Conservation (phyloP, 306 rosid species). For the Dalbergia cochinchinensis region DNA sequence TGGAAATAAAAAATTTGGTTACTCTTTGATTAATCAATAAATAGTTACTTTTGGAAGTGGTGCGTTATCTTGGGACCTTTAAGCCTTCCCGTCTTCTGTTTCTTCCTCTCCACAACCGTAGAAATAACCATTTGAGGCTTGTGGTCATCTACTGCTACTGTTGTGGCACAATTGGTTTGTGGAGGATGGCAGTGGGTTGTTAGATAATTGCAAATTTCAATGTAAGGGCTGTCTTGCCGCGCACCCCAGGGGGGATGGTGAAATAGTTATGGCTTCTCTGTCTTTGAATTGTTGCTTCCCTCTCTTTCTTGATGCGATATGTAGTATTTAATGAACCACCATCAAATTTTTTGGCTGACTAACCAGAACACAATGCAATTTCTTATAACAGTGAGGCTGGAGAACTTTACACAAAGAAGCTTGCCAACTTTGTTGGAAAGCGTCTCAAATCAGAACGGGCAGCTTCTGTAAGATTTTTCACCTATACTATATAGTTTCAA, state of each 20-base stretch:
- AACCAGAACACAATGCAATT: conserved; percentile 36
- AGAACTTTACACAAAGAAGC: conserved; percentile 85
- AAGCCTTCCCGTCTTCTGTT: conserved; percentile 11
- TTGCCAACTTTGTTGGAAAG: conserved; percentile 85
- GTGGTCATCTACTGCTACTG: conserved; percentile 8
- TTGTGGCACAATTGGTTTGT: conserved; percentile 6
- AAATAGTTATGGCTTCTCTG: conserved; percentile 36
- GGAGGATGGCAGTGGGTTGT: conserved; percentile 26
- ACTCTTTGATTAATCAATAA: conserved; percentile 11
- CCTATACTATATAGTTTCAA: conserved; percentile 28
- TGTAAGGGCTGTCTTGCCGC: conserved; percentile 12
- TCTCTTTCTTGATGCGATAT: not conserved
- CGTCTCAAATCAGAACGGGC: conserved; percentile 97
- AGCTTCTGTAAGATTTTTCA: conserved; percentile 85
- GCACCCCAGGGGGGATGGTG: not conserved
- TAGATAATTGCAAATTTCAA: conserved; percentile 4
- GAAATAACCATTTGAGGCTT: conserved; percentile 8
- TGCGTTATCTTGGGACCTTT: not conserved
- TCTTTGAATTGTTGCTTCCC: not conserved
- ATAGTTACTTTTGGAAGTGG: conserved; percentile 6
- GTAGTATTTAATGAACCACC: conserved; percentile 2
- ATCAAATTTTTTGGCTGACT: conserved; percentile 30
- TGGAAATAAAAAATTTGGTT: conserved; percentile 10
- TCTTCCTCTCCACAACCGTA: not conserved
- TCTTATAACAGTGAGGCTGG: conserved; percentile 79